These are phyloP conservation scores for Stromatinia cepivora DNA, from an alignment of 2,329 filamentous ascomycete genomes.

Conservation along the genomic window DNA sequence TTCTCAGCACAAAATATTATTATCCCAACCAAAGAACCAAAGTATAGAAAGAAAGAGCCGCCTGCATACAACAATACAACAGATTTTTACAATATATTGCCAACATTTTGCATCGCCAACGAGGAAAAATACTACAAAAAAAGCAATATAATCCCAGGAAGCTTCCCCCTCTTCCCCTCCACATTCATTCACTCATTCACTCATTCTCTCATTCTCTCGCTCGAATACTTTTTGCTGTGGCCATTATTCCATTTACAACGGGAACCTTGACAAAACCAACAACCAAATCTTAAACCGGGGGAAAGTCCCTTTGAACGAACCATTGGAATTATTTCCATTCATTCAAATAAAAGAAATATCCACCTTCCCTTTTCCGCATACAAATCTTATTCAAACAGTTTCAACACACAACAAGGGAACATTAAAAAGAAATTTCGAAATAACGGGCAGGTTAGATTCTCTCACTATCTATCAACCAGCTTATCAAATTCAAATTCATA, in stretches of 20 bases:
- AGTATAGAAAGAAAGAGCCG: too few relatives aligned
- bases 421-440: not conserved
- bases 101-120: not conserved
- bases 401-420: not conserved
- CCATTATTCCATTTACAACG: not conserved
- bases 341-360: not conserved
- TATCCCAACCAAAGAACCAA: too few relatives aligned
- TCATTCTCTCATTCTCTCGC: too few relatives aligned
- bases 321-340: not conserved
- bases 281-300: not conserved
- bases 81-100: too few relatives aligned
- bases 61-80: too few relatives aligned
- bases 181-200: not conserved
- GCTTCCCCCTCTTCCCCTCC: not conserved
- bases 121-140: not conserved
- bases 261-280: constrained; percentile 1
- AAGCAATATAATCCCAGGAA: not conserved
- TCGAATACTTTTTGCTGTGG: not conserved
- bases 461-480: not conserved
- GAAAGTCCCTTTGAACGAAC: not conserved
- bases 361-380: not conserved
- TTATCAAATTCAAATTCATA: not conserved
- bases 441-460: not conserved
- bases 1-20: too few relatives aligned
- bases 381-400: not conserved